Evolutionary conservation across 2,329 filamentous ascomycete species (phyloP), one percentile per base, ranked within the genome.

Genomic region (Cladophialophora immunda): DNA sequence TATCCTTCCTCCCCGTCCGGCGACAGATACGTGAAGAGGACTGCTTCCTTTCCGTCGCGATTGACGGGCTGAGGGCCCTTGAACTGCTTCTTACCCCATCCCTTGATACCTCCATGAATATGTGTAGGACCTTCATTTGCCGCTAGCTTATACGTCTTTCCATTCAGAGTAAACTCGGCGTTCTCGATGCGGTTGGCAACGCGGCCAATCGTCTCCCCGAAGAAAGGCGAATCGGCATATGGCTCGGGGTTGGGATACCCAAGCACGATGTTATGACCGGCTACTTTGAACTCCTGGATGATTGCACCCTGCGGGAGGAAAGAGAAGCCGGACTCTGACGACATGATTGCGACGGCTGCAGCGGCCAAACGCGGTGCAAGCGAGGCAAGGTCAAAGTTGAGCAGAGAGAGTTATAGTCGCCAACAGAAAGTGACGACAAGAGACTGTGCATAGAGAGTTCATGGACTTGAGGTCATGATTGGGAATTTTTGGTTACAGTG

Each of bases 201-300:
- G 45, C 87, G 92, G 63, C 95, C 95, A 77, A 98, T 97, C 53
- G 93, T 98, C 78, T 94, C 94, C 70, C 95, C 94, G 76, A 97
- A 98, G 83, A 89, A 94, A 1, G 92, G 89, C 11, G 80, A 82
- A 81, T 95, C 94, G 71, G 86, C 86, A 81, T 97, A 97, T 68
- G 90, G 87, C 53, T 91, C 87, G 61, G 91, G 86, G 15, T 85
- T 89, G 19, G 91, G 87, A 81, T 97, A 97, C 61, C 90, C 89
- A 73, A 95, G 91, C 25, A 97, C 94, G 71, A 99, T 95, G 82
- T 97, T 95, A 76, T 87, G 82, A 70, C 88, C 90, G 67, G 86
- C 90, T 72, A 98, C 86, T 56, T 84, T 86, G 82, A 97, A 90
- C 75, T 91, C 87, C 78, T 97, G 81, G 63, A 84, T 81, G 71